phyloP scores from a whole-genome alignment of 2,329 filamentous ascomycete genomes.

The Harringtonia aguacate region DNA sequence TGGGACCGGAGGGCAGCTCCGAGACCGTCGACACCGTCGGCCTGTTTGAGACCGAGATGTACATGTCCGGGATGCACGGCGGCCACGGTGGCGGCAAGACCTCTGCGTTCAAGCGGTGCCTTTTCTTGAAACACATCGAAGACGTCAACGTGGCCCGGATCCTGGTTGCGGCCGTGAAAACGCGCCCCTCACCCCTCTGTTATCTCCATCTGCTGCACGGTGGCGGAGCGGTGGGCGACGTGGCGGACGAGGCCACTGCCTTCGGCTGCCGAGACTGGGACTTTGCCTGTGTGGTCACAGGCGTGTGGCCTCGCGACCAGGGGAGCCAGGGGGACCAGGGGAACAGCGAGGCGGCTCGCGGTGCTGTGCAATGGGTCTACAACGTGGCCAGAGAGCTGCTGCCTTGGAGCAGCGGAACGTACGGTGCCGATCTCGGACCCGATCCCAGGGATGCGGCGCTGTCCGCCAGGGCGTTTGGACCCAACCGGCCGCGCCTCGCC shows the following conservation, averaged over 20 bases:
- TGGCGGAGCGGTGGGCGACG: slow-evolving; percentile 37
- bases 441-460: slow-evolving; percentile 45
- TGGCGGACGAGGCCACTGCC: slow-evolving; percentile 34
- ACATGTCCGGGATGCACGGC: slow-evolving; percentile 48
- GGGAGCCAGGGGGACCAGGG: slow-evolving; percentile 44
- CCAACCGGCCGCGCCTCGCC: slow-evolving; percentile 36
- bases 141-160: slow-evolving; percentile 17
- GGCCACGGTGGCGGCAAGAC: slow-evolving; percentile 48
- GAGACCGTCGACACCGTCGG: slow-evolving; percentile 31
- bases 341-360: slow-evolving; percentile 25
- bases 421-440: slow-evolving; percentile 52
- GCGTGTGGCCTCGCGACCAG: slow-evolving; percentile 45
- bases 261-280: slow-evolving; percentile 56
- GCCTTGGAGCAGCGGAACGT: slow-evolving; percentile 38
- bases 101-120: slow-evolving; percentile 52
- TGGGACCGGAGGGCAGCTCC: not conserved
- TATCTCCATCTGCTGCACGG: slow-evolving; percentile 55
- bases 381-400: slow-evolving; percentile 33
- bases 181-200: slow-evolving; percentile 40
- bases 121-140: slow-evolving; percentile 44
- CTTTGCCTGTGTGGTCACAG: slow-evolving; percentile 53
- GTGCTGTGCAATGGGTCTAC: slow-evolving; percentile 45
- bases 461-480: slow-evolving; percentile 44
- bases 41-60: slow-evolving; percentile 50
- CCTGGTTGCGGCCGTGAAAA: slow-evolving; percentile 33